Percentiles rank a stretch among this genome's conserved stretches.
phyloP scores from a whole-genome alignment of 2,329 filamentous ascomycete species.

The Phaeosphaeriaceae sp. region DNA sequence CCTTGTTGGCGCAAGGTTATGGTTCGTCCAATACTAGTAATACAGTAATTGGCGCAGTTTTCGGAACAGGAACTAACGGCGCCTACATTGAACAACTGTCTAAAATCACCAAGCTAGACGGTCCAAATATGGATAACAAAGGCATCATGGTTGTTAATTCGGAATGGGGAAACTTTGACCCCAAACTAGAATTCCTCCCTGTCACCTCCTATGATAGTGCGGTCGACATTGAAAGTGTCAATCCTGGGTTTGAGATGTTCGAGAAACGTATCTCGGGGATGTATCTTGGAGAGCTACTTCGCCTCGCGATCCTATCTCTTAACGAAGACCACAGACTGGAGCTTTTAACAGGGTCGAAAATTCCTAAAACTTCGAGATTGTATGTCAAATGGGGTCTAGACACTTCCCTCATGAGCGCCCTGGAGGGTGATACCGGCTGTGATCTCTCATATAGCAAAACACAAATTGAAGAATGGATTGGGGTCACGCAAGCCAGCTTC shows the following conservation, averaged over 20 bases:
- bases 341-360: neutral
- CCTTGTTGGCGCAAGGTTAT: conserved; percentile 94
- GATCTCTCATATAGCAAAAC: conserved; percentile 56
- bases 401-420: conserved; percentile 83
- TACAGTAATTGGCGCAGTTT: conserved; percentile 86
- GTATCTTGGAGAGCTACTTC: conserved; percentile 91
- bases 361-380: conserved; percentile 62
- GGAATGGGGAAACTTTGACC: conserved; percentile 96
- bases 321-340: neutral
- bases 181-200: conserved; percentile 81
- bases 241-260: conserved; percentile 93
- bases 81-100: conserved; percentile 88
- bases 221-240: conserved; percentile 77
- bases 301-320: conserved; percentile 72
- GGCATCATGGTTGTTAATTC: conserved; percentile 94
- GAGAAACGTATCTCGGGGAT: conserved; percentile 69
- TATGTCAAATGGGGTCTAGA: conserved; percentile 84
- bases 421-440: conserved; percentile 75
- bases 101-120: conserved; percentile 75
- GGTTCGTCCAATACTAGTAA: conserved; percentile 80
- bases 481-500: conserved; percentile 72
- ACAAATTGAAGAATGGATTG: conserved; percentile 73
- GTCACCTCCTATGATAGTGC: conserved; percentile 78
- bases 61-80: conserved; percentile 93
- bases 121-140: conserved; percentile 51